A percentile compares a stretch with the other conserved stretches of the same genome.
phyloP scores from a whole-genome alignment of 805 yeast genomes.

The Metschnikowia hibisci region DNA sequence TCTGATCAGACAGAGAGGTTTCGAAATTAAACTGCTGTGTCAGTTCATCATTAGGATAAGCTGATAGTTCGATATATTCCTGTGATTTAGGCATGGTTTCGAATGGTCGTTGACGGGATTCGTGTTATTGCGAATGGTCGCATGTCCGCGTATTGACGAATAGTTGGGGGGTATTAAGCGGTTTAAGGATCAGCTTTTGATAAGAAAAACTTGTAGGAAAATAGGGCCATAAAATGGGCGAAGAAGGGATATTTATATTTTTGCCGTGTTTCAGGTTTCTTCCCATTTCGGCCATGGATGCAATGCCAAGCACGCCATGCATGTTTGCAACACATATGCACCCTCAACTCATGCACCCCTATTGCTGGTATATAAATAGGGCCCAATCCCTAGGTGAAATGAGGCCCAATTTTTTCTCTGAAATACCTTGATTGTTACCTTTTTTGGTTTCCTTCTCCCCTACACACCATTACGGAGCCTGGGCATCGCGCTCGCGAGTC shows the following conservation, averaged over 20 bases:
- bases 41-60: background rate
- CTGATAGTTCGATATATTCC: constrained; percentile 14
- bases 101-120: background rate
- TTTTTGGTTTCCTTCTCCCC: no score
- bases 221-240: background rate
- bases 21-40: background rate
- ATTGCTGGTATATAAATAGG: background rate
- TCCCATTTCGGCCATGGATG: background rate
- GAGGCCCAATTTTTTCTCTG: background rate
- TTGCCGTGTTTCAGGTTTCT: background rate
- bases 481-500: no score
- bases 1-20: background rate
- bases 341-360: background rate
- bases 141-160: constrained; percentile 3
- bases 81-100: constrained; percentile 7
- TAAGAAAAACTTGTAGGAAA: background rate
- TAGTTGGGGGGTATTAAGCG: background rate
- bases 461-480: no score
- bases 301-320: background rate
- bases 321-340: background rate
- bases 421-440: no score
- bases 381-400: no score
- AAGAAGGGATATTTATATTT: background rate
- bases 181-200: background rate
- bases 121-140: background rate